Evolutionary conservation across 305 asterid species (phyloP), one percentile per base, ranked within the genome.

Genomic region (Fraxinus greggii): DNA sequence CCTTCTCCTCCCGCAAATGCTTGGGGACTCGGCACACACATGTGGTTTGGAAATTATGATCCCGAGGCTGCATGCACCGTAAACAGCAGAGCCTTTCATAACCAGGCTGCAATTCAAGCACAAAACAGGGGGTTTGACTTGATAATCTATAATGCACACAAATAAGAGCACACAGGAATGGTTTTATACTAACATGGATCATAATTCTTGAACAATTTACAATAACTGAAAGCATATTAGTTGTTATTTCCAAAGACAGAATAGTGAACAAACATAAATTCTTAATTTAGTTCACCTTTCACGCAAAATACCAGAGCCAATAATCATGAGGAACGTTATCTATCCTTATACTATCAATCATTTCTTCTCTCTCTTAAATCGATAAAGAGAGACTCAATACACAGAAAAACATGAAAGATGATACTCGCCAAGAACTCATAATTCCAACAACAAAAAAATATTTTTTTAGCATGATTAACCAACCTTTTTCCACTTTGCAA

Each of bases 21-120:
- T 90, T 90, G 21, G 98, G 98, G 35, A 95, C 98, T 42, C 98
- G 92, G 85, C 98, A 95, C 32, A 95, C 95, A n/a, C 98, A 95
- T 1, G 98, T 95, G 0, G 98, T 95, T 76, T 93, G 98, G 61
- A 91, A 95, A 88, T 95, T 95, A 85, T 95, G 98, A 85, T 95
- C 98, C 17, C 98, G 92, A 1, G 98, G 94, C 84, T 95, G 98
- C 80, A 95, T 95, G 89, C 98, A 95, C 89, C 94, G 87, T 85
- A 95, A 86, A 90, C 98, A 95, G 86, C 98, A 95, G 1, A 95
- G 96, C 73, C 97, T 89, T 75, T 95, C 98, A 36, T 95, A 95
- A 72, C 98, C 98, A 76, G 98, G 98, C 98, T 95, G 92, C 89
- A 54, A 84, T 67, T 70, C 59, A 82, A 61, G 79, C 33, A 82